These are phyloP conservation scores for Theileria orientalis DNA, from an alignment of 169 alveolate genomes.

Conservation along the genomic window DNA sequence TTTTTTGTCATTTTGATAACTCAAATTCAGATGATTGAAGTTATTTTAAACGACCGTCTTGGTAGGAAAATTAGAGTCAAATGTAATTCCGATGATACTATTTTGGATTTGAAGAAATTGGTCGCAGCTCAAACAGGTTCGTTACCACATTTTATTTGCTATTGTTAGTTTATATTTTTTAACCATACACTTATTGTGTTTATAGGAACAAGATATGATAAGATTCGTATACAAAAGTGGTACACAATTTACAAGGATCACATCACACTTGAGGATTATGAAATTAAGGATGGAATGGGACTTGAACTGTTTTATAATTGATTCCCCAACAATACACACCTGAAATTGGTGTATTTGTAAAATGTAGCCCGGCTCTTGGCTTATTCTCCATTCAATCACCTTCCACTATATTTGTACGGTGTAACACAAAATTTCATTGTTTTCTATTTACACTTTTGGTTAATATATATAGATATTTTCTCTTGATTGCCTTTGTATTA, in stretches of 20 bases:
- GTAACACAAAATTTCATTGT: not conserved
- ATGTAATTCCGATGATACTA: slow-evolving; percentile 96
- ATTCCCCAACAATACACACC: not conserved
- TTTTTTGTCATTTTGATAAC: not conserved
- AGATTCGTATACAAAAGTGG: slow-evolving; percentile 95
- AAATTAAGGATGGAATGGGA: slow-evolving; percentile 97
- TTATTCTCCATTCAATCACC: not conserved
- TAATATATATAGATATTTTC: not conserved
- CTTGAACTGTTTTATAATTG: slow-evolving; percentile 96
- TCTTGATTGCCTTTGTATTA: not conserved
- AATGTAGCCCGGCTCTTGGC: not conserved
- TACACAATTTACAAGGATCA: slow-evolving; percentile 96
- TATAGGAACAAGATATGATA: slow-evolving; percentile 94
- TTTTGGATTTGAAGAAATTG: slow-evolving; percentile 93
- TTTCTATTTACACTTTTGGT: not conserved
- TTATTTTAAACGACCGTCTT: slow-evolving; percentile 94
- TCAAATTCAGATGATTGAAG: slow-evolving; percentile 94
- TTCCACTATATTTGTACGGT: not conserved
- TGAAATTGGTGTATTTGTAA: not conserved
- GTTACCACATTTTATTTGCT: not conserved
- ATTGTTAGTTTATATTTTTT: slow-evolving; percentile 14
- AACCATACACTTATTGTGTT: not conserved
- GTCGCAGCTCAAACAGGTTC: slow-evolving; percentile 96
- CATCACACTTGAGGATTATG: slow-evolving; percentile 97
- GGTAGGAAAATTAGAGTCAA: slow-evolving; percentile 97